Conservation (phyloP, 2,329 filamentous ascomycete genomes). For the Colletotrichum noveboracense region DNA sequence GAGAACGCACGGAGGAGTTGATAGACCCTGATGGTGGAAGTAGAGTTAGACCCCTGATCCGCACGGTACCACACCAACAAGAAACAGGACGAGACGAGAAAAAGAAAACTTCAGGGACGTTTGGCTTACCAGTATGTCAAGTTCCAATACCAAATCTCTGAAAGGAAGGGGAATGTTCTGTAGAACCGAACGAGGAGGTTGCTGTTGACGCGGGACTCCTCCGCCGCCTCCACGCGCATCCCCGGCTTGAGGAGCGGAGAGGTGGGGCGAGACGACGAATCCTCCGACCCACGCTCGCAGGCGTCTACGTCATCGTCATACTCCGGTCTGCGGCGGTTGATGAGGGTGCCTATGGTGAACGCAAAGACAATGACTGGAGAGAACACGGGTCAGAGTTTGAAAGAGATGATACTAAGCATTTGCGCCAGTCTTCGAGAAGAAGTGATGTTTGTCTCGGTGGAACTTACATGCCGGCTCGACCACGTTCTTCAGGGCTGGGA, state of each 20-base stretch:
- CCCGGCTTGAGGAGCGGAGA: conserved; percentile 19
- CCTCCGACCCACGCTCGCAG: conserved; percentile 13
- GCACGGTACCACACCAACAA: background rate
- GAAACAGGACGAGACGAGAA: background rate
- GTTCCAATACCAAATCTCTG: conserved; percentile 43
- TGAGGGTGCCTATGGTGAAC: conserved; percentile 21
- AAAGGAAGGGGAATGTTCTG: conserved; percentile 34
- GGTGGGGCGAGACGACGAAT: background rate
- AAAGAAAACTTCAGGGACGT: background rate
- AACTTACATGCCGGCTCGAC: conserved; percentile 19
- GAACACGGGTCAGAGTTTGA: background rate
- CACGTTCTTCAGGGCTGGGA: conserved; percentile 14
- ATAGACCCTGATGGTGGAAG: conserved; percentile 37
- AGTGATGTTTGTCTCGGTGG: background rate
- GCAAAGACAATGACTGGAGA: conserved; percentile 16
- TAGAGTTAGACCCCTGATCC: background rate
- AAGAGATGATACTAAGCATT: background rate
- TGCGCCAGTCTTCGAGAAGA: background rate
- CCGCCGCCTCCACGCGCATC: background rate
- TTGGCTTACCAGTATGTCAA: conserved; percentile 35
- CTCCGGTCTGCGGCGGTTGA: conserved; percentile 16
- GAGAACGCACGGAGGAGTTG: conserved; percentile 48
- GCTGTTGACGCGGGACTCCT: conserved; percentile 16
- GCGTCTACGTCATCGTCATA: conserved; percentile 11
- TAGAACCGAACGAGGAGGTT: conserved; percentile 29